Percentiles rank a stretch among this genome's conserved stretches.
These are phyloP conservation scores for Xylariomycetidae sp. DNA, from an alignment of 2,329 filamentous ascomycete genomes.

Conservation along the genomic window DNA sequence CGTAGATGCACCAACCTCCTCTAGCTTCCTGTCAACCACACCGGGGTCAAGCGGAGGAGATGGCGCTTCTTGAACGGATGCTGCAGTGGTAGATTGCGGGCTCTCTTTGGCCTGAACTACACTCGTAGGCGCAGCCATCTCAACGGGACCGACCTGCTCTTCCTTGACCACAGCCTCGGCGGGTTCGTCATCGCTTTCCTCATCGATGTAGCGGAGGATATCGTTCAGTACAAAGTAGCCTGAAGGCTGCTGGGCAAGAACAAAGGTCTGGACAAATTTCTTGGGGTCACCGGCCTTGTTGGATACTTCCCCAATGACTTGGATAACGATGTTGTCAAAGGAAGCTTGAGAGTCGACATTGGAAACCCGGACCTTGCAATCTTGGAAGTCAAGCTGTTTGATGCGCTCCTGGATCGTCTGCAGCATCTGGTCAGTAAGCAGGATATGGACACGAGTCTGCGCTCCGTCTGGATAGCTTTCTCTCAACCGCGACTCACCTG, in stretches of 20 bases:
- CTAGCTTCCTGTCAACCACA: slow-evolving; percentile 70
- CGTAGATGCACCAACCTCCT: slow-evolving; percentile 51
- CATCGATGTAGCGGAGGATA: slow-evolving; percentile 88
- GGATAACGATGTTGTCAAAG: slow-evolving; percentile 89
- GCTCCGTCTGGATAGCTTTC: no score
- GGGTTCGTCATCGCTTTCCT: slow-evolving; percentile 69
- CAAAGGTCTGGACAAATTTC: slow-evolving; percentile 97
- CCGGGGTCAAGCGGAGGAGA: slow-evolving; percentile 32
- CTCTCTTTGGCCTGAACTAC: slow-evolving; percentile 28
- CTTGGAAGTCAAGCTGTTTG: slow-evolving; percentile 86
- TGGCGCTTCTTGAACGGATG: slow-evolving; percentile 28
- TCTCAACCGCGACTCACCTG: no score
- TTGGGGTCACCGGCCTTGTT: slow-evolving; percentile 87
- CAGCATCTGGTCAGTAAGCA: no score
- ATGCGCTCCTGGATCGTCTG: slow-evolving; percentile 93
- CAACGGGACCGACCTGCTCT: slow-evolving; percentile 18
- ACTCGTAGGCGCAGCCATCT: slow-evolving; percentile 21
- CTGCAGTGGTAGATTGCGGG: slow-evolving; percentile 26
- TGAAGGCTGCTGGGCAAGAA: slow-evolving; percentile 91
- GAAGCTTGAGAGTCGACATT: slow-evolving; percentile 97
- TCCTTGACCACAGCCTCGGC: slow-evolving; percentile 33
- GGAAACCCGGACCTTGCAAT: slow-evolving; percentile 96
- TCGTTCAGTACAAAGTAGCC: slow-evolving; percentile 99
- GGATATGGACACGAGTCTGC: no score
- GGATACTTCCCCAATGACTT: slow-evolving; percentile 96